Evolutionary conservation across 345 rosid species (phyloP), one percentile per base, ranked within the genome.

Genomic region (Eucalyptus sp.): DNA sequence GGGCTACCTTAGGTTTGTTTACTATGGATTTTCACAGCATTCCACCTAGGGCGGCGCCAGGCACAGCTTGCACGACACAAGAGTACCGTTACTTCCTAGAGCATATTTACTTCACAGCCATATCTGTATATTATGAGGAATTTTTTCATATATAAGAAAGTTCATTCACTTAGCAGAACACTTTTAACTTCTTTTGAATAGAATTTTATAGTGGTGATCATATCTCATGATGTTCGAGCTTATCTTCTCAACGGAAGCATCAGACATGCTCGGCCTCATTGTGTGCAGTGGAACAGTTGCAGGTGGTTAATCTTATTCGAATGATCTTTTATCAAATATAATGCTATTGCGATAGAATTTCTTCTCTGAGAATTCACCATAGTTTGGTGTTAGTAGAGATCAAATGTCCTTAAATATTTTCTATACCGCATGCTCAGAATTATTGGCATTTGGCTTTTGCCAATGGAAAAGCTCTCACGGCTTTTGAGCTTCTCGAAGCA

Each of bases 1-100:
- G 43, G 76, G 33, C 54, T 11, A 58, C 46, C 62, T 16, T 93
- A 96, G 99, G 96, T 95, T 71, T 95, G 98, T 90, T 85, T 94
- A 22, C 43, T 93, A 85, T 97, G 99, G 99, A 93, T 95, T 87
- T 89, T 95, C 60, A 95, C 99, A 3, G 99, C 97, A 54, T 92
- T 93, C 89, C 95, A 95, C 88, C 89, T 97, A 88, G 99, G 99
- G 50, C 93, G 86, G 48, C 94, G 95, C 27, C 99, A 94, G 90
- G 95, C 89, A 86, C 96, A 94, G 91, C 93, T 96, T 81, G 96
- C 96, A 87, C 95, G 90, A 91, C 91, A 91, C 60, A 96, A 92
- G 66, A 80, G 68, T 87, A 49, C 4, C 11, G 7, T 52, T 43
- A 86, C 49, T 52, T 68, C 88, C 62, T 89, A 86, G 68, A 60